Conservation (phyloP, 352 stramenopile species). For the Phytopythium kandeliae region DNA sequence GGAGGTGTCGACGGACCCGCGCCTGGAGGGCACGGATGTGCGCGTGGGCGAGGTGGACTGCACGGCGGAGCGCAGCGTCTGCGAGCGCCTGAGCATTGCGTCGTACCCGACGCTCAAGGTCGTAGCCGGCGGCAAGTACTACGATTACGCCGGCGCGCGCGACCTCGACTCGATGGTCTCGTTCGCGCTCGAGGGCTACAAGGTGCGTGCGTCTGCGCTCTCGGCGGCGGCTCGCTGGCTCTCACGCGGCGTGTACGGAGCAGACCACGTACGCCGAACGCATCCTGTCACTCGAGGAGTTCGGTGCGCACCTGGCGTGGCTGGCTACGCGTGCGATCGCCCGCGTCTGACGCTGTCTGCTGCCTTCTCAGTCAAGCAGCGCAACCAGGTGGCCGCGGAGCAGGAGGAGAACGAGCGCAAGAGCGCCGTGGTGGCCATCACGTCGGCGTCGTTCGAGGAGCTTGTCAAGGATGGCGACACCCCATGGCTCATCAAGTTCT, state of each 20-base stretch:
- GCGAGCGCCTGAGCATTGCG: conserved; percentile 83
- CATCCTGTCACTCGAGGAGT: too few species aligned
- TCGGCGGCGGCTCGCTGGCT: too few species aligned
- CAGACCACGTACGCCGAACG: too few species aligned
- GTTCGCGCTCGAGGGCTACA: conserved; percentile 55
- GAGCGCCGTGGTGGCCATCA: conserved; percentile 84
- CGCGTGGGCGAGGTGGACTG: conserved; percentile 84
- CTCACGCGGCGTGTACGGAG: too few species aligned
- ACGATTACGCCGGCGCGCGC: conserved; percentile 77
- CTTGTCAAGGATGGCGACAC: conserved; percentile 88
- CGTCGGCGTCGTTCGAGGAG: conserved; percentile 89
- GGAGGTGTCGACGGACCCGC: conserved; percentile 84
- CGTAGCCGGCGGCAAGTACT: conserved; percentile 82
- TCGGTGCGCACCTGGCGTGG: too few species aligned
- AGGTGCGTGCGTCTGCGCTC: conserved; percentile 29
- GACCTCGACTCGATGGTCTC: conserved; percentile 79
- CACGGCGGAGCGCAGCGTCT: conserved; percentile 77
- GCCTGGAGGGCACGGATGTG: conserved; percentile 86
- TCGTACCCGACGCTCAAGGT: conserved; percentile 95
- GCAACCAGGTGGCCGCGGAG: conserved; percentile 34
- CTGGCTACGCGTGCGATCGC: too few species aligned
- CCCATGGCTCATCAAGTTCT: conserved; percentile 91
- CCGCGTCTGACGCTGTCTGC: too few species aligned
- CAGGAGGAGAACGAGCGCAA: conserved; percentile 27
- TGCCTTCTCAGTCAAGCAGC: conserved; percentile 44